Base-by-base conservation (phyloP, 768 basidiomycete species). In the Pulveroboletus sp. region DNA sequence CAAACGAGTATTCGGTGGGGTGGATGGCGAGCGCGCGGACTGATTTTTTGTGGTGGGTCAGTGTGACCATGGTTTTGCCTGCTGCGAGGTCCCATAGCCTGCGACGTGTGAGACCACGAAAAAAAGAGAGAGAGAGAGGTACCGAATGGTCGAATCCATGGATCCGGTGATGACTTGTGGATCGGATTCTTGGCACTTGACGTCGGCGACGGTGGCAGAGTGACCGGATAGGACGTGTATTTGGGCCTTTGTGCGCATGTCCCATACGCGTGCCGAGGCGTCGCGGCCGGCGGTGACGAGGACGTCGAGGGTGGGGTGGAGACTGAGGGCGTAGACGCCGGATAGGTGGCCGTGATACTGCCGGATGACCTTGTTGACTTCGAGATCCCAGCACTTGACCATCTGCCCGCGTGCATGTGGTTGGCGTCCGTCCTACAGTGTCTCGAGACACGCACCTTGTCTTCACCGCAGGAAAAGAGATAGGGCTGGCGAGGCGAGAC, bases 351-450 rank as follows among this genome's bases (percentile, higher is more conserved):
- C 97, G 65, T 99, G 97, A 64, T 99, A 98, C 69, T 97, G 94
- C 17, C 97, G 82, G 47, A 99, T 99, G 51, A 98, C 95, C 69
- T 98, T 99, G 76, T 99, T 99, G 23, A 90, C 87, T 68, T 99
- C 97, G 42, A 99, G 72, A 61, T 99, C 97, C 97, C 97, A 98
- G 60, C 97, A 98, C 73, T 97, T 98, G 31, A 99, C 97, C 97
- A 97, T 98, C 93, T 97, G 64, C 13, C 17, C 23, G 32, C 25
- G 23, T 7, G 9, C 43, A n/a, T n/a, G n/a, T n/a, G n/a, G n/a
- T n/a, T n/a, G n/a, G n/a, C n/a, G n/a, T n/a, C n/a, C n/a, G n/a
- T n/a, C n/a, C n/a, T n/a, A n/a, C n/a, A n/a, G 27, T 29, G 27
- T 4, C n/a, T 5, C 5, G 8, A 29, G 8, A 29, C 13, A 58